Conservation (phyloP, 83 land plant species). For the Thuja plicata region DNA sequence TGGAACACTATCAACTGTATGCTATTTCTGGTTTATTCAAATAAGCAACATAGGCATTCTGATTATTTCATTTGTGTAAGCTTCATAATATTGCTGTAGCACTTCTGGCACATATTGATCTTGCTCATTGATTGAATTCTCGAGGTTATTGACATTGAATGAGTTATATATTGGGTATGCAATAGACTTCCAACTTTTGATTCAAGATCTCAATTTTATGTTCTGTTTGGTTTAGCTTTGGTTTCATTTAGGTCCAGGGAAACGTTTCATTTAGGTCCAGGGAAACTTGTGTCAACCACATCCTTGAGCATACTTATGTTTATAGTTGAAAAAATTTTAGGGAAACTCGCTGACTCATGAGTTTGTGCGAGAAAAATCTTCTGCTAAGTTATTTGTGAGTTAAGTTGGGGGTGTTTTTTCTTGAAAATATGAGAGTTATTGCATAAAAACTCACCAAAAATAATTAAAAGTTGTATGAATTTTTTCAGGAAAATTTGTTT, state of each 20-base stretch:
- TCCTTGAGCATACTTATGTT: neutral
- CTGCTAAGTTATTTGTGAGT: too few species aligned
- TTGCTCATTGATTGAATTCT: neutral
- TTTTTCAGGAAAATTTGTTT: too few species aligned
- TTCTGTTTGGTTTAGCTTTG: neutral
- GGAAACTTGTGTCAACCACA: neutral
- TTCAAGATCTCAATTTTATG: neutral
- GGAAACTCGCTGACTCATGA: too few species aligned
- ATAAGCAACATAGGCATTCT: neutral
- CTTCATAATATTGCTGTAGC: neutral
- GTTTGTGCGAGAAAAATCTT: too few species aligned
- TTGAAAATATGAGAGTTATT: too few species aligned
- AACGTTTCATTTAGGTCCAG: neutral
- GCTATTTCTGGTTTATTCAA: neutral
- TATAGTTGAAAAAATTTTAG: too few species aligned
- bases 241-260: neutral
- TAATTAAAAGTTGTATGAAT: too few species aligned
- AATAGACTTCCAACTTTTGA: neutral
- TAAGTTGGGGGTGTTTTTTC: too few species aligned
- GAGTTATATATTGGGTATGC: neutral
- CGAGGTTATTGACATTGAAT: neutral
- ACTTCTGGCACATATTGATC: neutral
- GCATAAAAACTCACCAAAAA: too few species aligned
- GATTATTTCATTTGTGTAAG: neutral
- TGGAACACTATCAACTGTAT: slow-evolving; percentile 92